Percentiles rank a stretch among this genome's conserved stretches.
These are phyloP conservation scores for Fusarium bactridioides DNA, from an alignment of 2,329 filamentous ascomycete species.

Conservation along the genomic window DNA sequence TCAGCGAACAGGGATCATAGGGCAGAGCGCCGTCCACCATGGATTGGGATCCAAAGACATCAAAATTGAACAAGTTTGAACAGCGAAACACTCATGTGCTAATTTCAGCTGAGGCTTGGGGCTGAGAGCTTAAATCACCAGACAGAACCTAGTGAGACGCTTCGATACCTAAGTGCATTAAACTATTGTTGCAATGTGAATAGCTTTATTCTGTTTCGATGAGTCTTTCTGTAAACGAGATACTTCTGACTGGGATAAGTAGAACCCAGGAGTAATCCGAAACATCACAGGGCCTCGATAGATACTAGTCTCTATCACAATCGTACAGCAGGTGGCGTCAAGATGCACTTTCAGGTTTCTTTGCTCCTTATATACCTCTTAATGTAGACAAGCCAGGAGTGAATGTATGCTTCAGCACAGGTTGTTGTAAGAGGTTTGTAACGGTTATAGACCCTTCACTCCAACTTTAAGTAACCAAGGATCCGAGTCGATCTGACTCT, in stretches of 20 bases:
- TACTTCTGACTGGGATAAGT: not conserved
- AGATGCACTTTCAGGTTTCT: not conserved
- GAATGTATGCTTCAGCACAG: rapidly evolving
- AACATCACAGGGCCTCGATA: not conserved
- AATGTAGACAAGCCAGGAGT: not conserved
- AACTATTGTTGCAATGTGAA: not conserved
- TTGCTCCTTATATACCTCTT: not conserved
- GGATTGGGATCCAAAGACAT: too few relatives aligned
- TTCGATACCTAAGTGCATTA: rapidly evolving
- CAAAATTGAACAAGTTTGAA: not conserved
- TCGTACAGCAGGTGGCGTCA: not conserved
- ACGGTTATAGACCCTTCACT: constrained; percentile 23
- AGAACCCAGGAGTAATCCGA: not conserved
- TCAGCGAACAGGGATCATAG: not conserved
- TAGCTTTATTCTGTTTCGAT: rapidly evolving
- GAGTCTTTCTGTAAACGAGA: rapidly evolving
- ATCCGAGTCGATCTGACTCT: constrained; percentile 17
- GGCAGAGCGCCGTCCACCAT: rapidly evolving
- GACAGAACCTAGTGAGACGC: too few relatives aligned
- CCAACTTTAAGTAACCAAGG: constrained; percentile 38
- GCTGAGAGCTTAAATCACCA: too few relatives aligned
- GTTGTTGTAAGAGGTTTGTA: rapidly evolving
- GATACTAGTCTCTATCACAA: not conserved
- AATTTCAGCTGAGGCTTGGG: too few relatives aligned
- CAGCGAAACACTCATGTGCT: too few relatives aligned